Base-by-base conservation (phyloP, 2,329 filamentous ascomycete genomes). In the Claviceps digitariae region DNA sequence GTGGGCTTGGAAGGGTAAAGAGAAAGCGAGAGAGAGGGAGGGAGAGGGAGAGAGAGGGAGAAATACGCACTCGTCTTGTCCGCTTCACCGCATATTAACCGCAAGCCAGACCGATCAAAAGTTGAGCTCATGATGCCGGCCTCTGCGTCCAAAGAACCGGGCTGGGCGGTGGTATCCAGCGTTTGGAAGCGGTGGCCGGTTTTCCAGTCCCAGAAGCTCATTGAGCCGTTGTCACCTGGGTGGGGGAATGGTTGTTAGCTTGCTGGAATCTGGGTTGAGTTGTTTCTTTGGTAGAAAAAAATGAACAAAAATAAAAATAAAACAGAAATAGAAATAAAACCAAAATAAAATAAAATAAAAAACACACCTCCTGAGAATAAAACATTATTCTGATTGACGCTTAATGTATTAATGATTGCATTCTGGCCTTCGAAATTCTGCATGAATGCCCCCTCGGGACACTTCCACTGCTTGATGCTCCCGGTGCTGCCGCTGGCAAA, bases 121-220 rank as follows among this genome's bases (percentile, higher is more conserved):
- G 85, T 95, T 15, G 87, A 90, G 64, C 86, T 88, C 85, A 98
- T 95, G 60, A 98, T 82, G 52, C 94, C 94, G 6, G 89, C 84
- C 70, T 98, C 93, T 6, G 93, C 93, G 62, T 97, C 90, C 25
- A 98, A 73, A 20, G 87, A 94, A 50, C 93, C 93, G 0, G 93
- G 93, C 67, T 98, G 93, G 0, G 93, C 93, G 8, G 88, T 88
- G 3, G 88, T 95, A 61, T 98, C 90, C 13, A 91, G 77, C 9
- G 82, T 80, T 70, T 98, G 93, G 73, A 93, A 98, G 48, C 86
- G 79, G 66, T 98, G 82, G 0, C 94, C 93, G 0, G 90, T 87
- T 72, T 97, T 97, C 93, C 93, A 98, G 67, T 98, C 94, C 87
- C 90, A 98, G 74, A 98, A 98, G 60, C 83, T 87, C 75, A 97